Base-by-base conservation (phyloP, 2,329 filamentous ascomycete genomes). In the Graphium sp. region DNA sequence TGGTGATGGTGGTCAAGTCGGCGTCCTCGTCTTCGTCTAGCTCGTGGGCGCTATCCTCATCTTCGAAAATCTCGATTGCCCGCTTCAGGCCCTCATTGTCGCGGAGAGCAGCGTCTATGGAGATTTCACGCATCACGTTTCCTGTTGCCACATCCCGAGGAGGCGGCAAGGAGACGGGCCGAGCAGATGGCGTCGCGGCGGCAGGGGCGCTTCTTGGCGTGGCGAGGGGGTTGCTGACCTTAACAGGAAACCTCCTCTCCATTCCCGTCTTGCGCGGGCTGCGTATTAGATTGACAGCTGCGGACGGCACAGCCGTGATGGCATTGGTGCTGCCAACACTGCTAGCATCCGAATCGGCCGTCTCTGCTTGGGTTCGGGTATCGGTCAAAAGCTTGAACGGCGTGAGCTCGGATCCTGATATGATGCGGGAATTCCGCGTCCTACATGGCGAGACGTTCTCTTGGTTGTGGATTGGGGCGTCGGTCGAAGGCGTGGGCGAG, bases 1-100 rank as follows among this genome's bases (percentile, higher is more conserved):
- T 40, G 22, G 44, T 46, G 16, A 37, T 36, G 23, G 46, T 41
- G 19, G 37, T 42, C 1, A 41, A 38, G 15, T 31, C 27, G 5
- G 34, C 33, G 5, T 39, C 41, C 24, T 38, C 35, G 11, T 42
- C 41, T 15, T 51, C 46, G 18, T 41, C 37, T n/a, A 43, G 12
- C 13, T 26, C 19, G 17, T 18, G 16, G 12, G 24, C 41, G 12
- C 41, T 40, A 19, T 45, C 45, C 17, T 63, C 59, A 39, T 74
- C 68, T 41, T 75, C 71, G 19, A 74, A 66, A 25, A 74, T 73
- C 34, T 66, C 58, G 37, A 75, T 73, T 5, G 67, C 67, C 32
- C 60, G 60, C 39, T 60, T 63, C 22, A 74, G 50, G 3, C 63
- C 66, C 28, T 60, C 58, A 36, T 70, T 72, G 24, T 65, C 56